A percentile compares a stretch with the other conserved stretches of the same genome.
Evolutionary conservation across 345 rosid genomes (phyloP).

Genomic region (Mangifera indica): DNA sequence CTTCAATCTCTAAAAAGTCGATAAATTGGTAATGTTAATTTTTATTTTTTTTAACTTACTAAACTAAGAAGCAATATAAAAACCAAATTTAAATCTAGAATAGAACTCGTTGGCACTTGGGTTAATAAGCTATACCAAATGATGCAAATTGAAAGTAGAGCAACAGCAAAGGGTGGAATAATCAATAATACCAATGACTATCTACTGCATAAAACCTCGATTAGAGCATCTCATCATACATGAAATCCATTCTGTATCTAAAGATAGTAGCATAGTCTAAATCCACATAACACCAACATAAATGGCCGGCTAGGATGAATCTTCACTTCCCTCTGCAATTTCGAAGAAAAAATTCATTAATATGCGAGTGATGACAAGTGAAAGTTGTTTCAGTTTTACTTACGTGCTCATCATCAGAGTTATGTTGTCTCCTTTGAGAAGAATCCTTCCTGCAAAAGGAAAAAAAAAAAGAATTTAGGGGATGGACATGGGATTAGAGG

Average conservation of each 20-base stretch:
- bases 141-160: neutral
- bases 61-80: no score
- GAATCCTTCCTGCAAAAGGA: slow-evolving; percentile 72
- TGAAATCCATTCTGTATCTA: neutral
- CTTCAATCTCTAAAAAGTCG: no score
- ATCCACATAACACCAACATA: neutral
- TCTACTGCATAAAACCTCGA: neutral
- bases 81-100: no score
- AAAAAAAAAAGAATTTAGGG: slow-evolving; percentile 5
- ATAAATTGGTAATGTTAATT: no score
- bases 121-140: neutral
- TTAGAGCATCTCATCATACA: slow-evolving; percentile 14
- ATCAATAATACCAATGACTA: neutral
- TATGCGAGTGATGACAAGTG: neutral
- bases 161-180: neutral
- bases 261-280: slow-evolving; percentile 1
- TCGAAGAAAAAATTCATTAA: neutral
- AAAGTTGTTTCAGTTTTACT: slow-evolving; percentile 18
- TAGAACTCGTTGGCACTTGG: neutral
- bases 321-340: slow-evolving; percentile 58
- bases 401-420: slow-evolving; percentile 95
- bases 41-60: no score
- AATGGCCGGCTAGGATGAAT: neutral
- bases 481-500: neutral
- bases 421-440: slow-evolving; percentile 93